Percentiles rank a stretch among this genome's conserved stretches.
Conservation (phyloP, 352 stramenopile species). For the Blastocystis sp. region DNA sequence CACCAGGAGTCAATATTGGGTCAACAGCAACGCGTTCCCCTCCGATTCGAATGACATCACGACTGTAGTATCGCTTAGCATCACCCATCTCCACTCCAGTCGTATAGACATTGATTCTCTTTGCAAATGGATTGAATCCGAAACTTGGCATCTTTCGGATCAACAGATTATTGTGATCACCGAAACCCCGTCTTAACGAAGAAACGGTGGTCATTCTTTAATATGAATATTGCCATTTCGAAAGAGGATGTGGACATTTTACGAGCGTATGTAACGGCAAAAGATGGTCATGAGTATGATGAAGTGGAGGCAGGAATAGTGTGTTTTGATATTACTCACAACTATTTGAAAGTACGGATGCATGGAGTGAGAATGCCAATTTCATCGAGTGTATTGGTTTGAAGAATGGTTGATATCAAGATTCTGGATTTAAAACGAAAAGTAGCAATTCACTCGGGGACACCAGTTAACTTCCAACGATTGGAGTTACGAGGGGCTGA, state of each 20-base stretch:
- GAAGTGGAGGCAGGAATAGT: slow-evolving; percentile 78
- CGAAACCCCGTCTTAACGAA: not conserved
- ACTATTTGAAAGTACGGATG: slow-evolving; percentile 88
- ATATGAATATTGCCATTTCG: slow-evolving; percentile 34
- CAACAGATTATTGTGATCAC: not conserved
- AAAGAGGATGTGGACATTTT: slow-evolving; percentile 64
- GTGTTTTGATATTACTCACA: slow-evolving; percentile 89
- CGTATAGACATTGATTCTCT: slow-evolving; percentile 46
- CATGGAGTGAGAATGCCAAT: slow-evolving; percentile 80
- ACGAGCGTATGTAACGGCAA: slow-evolving; percentile 75
- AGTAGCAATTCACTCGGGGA: slow-evolving; percentile 88
- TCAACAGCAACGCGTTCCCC: slow-evolving; percentile 38
- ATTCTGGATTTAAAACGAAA: slow-evolving; percentile 76
- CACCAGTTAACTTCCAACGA: slow-evolving; percentile 77
- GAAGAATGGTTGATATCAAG: slow-evolving; percentile 4
- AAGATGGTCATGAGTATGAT: slow-evolving; percentile 78
- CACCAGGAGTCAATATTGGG: slow-evolving; percentile 47
- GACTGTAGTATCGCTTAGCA: slow-evolving; percentile 58
- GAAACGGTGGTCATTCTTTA: not conserved
- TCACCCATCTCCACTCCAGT: slow-evolving; percentile 57
- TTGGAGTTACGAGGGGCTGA: slow-evolving; percentile 61
- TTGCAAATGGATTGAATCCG: slow-evolving; percentile 60
- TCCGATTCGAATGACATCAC: slow-evolving; percentile 61
- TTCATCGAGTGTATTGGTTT: slow-evolving; percentile 18
- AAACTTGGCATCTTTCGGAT: slow-evolving; percentile 54